Base-by-base conservation (phyloP, 257 asterid species). In the Fraxinus excelsior region DNA sequence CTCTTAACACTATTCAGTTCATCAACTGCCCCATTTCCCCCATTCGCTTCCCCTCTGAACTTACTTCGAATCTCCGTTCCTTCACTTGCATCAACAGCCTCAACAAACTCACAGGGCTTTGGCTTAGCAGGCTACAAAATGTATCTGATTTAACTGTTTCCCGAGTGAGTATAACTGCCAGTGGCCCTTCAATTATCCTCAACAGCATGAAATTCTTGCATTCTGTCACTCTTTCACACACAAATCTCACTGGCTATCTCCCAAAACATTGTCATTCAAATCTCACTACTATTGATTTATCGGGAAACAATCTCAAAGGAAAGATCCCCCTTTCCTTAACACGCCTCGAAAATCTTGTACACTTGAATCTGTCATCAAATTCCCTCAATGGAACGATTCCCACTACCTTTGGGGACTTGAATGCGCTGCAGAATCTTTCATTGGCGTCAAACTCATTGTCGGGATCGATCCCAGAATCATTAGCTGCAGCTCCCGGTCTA, bases 11-110 rank as follows among this genome's bases (percentile, higher is more conserved):
- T 40, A 81, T 93, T 10, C 82, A 37, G 68, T 90, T 93, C 88
- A 14, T 89, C 19, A 83, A 88, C 88, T 93, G 98, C 85, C 98
- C 92, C 67, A 74, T 96, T 44, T 72, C 92, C 16, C 90, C 88
- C 23, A 76, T 89, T 38, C 88, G 81, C 38, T 85, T 90, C 86
- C 99, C 98, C 34, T 14, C 90, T 7, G 90, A 93, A 7, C 93
- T 95, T 81, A 29, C 91, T 32, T 42, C 82, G 0, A 93, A 87
- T 70, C 91, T 95, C 67, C 89, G 12, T 12, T 53, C 94, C 0
- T 93, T 95, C 91, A 90, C 97, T 42, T 89, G 91, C 85, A 70
- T 95, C 46, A 42, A 65, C 79, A 88, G 97, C 90, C 90, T 95
- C 71, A 80, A 86, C 67, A 87, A 83, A 13, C 90, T 95, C 84